Evolutionary conservation across 805 yeast species (phyloP), one percentile per base, ranked within the genome.

Genomic region (Schizosaccharomyces octosporus): DNA sequence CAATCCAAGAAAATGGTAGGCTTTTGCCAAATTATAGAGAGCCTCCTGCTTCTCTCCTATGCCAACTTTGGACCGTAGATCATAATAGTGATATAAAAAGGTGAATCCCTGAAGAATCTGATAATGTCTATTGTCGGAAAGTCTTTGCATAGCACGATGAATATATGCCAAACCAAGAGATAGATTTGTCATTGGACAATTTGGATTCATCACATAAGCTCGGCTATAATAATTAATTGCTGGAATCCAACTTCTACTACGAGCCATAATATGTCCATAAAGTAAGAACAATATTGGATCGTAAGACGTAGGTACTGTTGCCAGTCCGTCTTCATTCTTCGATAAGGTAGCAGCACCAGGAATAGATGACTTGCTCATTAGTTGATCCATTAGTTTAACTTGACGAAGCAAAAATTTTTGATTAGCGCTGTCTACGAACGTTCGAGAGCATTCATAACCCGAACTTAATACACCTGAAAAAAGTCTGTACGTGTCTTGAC

Each of bases 321-420:
- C 57, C 31, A 51, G 21, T 51, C 57, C 57, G n/a, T 51, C 57
- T 21, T 51, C 64, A 41, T 45, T 60, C 17, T 41, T 65, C 19
- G 21, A 61, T 32, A 62, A 60, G 27, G 41, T 55, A n/a, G 48
- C 48, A 19, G 60, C 31, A n/a, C 55, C 48, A 19, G 62, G 77
- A 17, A 51, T 39, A 6, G n/a, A 21, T 5, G 19, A 17, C 3
- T 82, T 82, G 0, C 73, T 75, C 39, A 81, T 76, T 17, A 84
- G 67, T 2, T 93, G 79, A 69, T 93, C 98, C 69, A 80, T 82
- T 0, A 95, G 94, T 69, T 90, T 93, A 65, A 90, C 75, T 66
- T 89, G 97, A 66, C 98, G 80, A 63, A 93, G 73, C 64, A 90
- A 82, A 69, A 82, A 90, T 70, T 93, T 93, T 67, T 90, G 97